A percentile compares a stretch with the other conserved stretches of the same genome.
Conservation (phyloP, 306 rosid species). For the Lotus japonicus region DNA sequence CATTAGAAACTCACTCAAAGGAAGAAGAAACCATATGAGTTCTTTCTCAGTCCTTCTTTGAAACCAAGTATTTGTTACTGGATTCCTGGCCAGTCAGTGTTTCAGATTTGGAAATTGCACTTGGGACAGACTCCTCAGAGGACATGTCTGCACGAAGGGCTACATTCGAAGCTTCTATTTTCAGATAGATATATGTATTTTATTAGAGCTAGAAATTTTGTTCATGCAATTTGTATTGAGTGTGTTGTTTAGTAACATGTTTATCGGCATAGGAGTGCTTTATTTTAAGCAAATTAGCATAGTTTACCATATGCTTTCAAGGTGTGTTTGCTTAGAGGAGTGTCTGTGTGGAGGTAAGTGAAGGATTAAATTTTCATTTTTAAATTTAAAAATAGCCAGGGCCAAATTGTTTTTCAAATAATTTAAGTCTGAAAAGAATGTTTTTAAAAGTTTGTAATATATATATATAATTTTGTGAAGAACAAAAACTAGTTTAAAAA, state of each 20-base stretch:
- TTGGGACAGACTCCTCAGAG: background rate
- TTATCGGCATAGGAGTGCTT: too few species aligned
- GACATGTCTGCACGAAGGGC: background rate
- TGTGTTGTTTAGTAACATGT: background rate
- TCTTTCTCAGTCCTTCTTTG: slow-evolving; percentile 4
- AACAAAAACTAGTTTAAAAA: too few species aligned
- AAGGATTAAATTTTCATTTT: background rate
- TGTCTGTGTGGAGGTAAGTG: background rate
- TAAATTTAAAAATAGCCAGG: background rate
- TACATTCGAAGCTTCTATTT: slow-evolving; percentile 2
- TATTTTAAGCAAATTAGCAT: too few species aligned
- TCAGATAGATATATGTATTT: background rate
- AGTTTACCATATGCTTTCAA: background rate
- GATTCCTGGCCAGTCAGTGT: background rate
- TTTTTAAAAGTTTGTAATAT: too few species aligned
- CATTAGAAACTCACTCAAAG: slow-evolving; percentile 36
- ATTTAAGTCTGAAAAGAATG: too few species aligned
- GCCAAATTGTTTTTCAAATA: background rate
- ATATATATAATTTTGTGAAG: too few species aligned
- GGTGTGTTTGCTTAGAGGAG: background rate
- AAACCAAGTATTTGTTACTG: background rate
- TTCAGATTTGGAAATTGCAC: slow-evolving; percentile 13
- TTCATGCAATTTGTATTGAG: slow-evolving; percentile 8
- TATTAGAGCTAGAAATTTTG: slow-evolving; percentile 24
- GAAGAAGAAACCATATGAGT: slow-evolving; percentile 46